Percentiles rank a stretch among this genome's conserved stretches.
Conservation (phyloP, 2,329 filamentous ascomycete genomes). For the Diaporthe australafricana region DNA sequence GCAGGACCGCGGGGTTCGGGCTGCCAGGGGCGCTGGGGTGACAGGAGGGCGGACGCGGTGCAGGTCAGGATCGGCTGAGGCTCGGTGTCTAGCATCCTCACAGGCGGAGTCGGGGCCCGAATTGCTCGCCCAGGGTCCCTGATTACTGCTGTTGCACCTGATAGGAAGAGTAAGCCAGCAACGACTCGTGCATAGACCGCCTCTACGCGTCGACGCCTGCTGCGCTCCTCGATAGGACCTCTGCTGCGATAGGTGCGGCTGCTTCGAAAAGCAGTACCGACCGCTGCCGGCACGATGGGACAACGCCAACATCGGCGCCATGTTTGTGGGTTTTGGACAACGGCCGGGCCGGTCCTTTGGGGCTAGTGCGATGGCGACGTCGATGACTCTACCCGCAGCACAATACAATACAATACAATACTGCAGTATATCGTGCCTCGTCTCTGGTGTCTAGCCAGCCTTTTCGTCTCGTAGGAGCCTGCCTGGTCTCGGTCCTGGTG, state of each 20-base stretch:
- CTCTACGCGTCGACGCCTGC: conserved; percentile 3
- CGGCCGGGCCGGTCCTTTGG: neutral
- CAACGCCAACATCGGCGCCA: conserved; percentile 5
- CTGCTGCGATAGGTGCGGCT: conserved; percentile 11
- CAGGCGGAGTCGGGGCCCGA: conserved; percentile 21
- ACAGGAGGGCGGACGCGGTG: conserved; percentile 3
- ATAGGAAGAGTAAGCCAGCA: conserved; percentile 11
- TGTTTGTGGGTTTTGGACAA: conserved; percentile 1
- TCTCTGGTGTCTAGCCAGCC: neutral
- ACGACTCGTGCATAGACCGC: conserved; percentile 22
- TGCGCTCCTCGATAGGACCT: conserved; percentile 3
- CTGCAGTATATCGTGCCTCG: neutral
- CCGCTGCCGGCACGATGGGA: conserved; percentile 9
- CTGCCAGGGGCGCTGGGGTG: conserved; percentile 15
- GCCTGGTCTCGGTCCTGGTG: neutral
- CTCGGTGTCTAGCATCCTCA: neutral
- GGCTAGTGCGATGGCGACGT: neutral
- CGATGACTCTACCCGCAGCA: conserved; percentile 4
- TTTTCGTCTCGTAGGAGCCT: conserved; percentile 14
- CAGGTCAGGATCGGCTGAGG: conserved; percentile 3
- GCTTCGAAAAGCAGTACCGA: neutral
- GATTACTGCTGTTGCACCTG: conserved; percentile 4
- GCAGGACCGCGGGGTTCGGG: conserved; percentile 35
- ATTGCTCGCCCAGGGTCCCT: conserved; percentile 16
- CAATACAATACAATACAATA: neutral